Percentiles rank a stretch among this genome's conserved stretches.
Evolutionary conservation across 2,329 filamentous ascomycete species (phyloP).

Genomic region (Fusarium sp.): DNA sequence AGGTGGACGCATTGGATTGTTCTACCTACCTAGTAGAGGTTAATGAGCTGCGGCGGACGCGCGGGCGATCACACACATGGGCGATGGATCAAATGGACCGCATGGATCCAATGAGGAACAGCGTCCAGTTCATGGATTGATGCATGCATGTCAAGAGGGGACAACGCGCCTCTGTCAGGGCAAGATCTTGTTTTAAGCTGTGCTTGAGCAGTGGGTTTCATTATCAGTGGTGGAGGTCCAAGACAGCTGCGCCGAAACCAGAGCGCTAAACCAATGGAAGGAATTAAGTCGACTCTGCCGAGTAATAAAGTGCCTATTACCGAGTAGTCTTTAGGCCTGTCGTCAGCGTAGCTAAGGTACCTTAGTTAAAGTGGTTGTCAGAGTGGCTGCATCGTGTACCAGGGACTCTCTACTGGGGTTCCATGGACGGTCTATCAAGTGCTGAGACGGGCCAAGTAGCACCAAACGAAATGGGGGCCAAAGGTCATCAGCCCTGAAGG

Average conservation of each 20-base stretch:
- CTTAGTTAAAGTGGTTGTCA: constrained; percentile 17
- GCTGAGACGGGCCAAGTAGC: constrained; percentile 2
- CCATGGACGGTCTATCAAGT: background rate
- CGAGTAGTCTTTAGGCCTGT: background rate
- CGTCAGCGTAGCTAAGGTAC: background rate
- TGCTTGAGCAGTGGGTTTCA: background rate
- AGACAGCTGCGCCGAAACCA: constrained; percentile 17
- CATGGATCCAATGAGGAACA: constrained; percentile 26
- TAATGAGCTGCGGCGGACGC: constrained; percentile 31
- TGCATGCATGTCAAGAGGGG: constrained; percentile 36
- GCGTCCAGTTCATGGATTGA: constrained; percentile 15
- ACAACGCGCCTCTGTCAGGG: constrained; percentile 12
- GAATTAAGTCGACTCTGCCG: background rate
- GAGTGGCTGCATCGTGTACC: constrained; percentile 19
- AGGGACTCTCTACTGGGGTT: constrained; percentile 21
- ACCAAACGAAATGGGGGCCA: constrained; percentile 27
- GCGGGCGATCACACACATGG: constrained; percentile 35
- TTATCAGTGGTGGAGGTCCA: constrained; percentile 19
- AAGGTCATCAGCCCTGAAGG: constrained; percentile 21
- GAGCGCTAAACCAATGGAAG: constrained; percentile 1
- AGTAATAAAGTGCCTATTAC: constrained; percentile 3
- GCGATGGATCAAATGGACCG: background rate
- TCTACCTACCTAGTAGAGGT: constrained; percentile 24
- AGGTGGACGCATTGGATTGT: constrained; percentile 15
- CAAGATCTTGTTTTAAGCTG: background rate